These are phyloP conservation scores for Solanum paucissectum DNA, from an alignment of 257 asterid genomes.

Conservation along the genomic window DNA sequence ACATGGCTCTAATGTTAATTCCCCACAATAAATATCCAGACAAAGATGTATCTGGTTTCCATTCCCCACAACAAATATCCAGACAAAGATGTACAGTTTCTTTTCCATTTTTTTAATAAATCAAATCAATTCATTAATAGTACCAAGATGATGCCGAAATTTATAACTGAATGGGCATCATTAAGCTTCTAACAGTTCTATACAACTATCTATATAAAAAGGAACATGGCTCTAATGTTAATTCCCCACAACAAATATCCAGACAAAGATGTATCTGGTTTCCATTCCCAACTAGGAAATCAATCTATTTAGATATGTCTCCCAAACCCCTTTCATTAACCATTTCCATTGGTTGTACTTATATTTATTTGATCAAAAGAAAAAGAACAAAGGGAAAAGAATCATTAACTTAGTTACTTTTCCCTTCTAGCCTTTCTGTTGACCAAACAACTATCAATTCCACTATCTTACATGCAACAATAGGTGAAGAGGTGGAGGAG, in stretches of 20 bases:
- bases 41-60: background rate
- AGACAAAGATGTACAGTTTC: too few relatives aligned
- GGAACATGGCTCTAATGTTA: background rate
- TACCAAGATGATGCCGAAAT: background rate
- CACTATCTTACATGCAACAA: background rate
- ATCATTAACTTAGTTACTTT: background rate
- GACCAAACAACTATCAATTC: background rate
- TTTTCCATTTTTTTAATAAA: background rate
- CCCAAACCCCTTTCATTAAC: background rate
- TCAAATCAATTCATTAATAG: background rate
- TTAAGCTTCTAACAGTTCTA: background rate
- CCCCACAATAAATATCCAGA: background rate
- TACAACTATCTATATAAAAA: background rate
- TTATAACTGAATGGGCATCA: background rate
- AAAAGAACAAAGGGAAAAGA: background rate
- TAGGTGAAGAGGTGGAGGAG: background rate
- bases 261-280: background rate
- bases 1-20: background rate
- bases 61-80: too few relatives aligned
- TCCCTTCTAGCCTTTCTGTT: background rate
- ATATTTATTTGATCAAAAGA: background rate
- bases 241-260: background rate
- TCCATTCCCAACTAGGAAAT: background rate
- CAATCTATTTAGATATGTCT: background rate
- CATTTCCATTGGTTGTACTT: background rate